Percentiles rank a stretch among this genome's conserved stretches.
Conservation (phyloP, 1,284 basidiomycete genomes). For the Fomitopsis palustris region DNA sequence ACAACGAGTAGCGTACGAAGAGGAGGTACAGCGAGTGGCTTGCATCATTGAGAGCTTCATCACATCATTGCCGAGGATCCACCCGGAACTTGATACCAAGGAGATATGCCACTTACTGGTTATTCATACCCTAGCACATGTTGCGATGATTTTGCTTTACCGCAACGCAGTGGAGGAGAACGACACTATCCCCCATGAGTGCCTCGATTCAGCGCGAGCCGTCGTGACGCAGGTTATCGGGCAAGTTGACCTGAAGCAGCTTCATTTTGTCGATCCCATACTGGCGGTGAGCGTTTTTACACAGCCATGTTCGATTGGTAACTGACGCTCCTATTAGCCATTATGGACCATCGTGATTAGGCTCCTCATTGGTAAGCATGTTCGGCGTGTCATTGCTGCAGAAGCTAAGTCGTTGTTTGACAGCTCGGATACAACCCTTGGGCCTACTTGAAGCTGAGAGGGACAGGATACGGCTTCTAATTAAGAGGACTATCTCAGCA, state of each 20-base stretch:
- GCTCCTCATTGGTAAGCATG: neutral
- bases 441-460: neutral
- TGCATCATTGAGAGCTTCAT: conserved; percentile 28
- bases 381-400: no score
- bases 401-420: no score
- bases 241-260: conserved; percentile 10
- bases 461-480: neutral
- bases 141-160: conserved; percentile 35
- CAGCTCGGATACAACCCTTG: neutral
- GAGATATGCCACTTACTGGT: conserved; percentile 24
- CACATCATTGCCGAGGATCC: conserved; percentile 19
- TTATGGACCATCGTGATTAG: neutral
- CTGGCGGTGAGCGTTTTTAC: conserved; percentile 22
- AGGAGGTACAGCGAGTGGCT: conserved; percentile 26
- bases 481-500: neutral
- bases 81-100: conserved; percentile 11
- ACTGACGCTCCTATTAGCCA: neutral
- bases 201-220: conserved; percentile 24
- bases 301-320: no score
- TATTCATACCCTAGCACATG: conserved; percentile 31
- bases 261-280: conserved; percentile 26
- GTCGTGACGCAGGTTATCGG: conserved; percentile 21
- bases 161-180: conserved; percentile 24
- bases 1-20: conserved; percentile 20
- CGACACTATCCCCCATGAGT: conserved; percentile 15